A percentile compares a stretch with the other conserved stretches of the same genome.
Evolutionary conservation across 805 yeast genomes (phyloP).

Genomic region (Metschnikowia koreensis): DNA sequence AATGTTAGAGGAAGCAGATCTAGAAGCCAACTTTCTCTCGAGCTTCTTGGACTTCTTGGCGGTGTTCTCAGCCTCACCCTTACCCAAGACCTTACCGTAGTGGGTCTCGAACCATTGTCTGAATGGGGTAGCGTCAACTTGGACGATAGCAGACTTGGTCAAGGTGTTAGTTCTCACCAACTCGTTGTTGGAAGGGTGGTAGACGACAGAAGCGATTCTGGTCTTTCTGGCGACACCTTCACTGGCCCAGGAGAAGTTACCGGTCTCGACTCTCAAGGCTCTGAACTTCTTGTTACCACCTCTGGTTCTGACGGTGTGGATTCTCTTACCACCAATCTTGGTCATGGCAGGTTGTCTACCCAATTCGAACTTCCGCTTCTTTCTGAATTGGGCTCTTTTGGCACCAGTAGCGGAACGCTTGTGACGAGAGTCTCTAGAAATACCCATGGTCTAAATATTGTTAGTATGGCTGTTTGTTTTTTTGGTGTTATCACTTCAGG

Average conservation of each 20-base stretch:
- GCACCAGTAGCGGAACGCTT: constrained; percentile 99
- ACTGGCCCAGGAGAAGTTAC: constrained; percentile 99
- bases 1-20: constrained; percentile 81
- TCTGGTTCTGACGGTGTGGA: constrained; percentile 98
- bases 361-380: constrained; percentile 99
- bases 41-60: constrained; percentile 70
- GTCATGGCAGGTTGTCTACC: constrained; percentile 99
- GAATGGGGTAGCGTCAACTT: constrained; percentile 99
- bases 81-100: constrained; percentile 93
- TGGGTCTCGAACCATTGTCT: constrained; percentile 98
- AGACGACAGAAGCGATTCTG: constrained; percentile 95
- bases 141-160: constrained; percentile 98
- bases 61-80: constrained; percentile 55
- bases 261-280: constrained; percentile 98
- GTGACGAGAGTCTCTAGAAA: constrained; percentile 99
- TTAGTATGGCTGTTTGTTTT: constrained; percentile 11
- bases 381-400: constrained; percentile 99
- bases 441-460: constrained; percentile 77
- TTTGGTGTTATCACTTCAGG: too few species aligned
- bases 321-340: constrained; percentile 98
- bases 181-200: constrained; percentile 99
- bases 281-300: constrained; percentile 99
- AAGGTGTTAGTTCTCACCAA: constrained; percentile 99
- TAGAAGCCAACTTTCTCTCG: constrained; percentile 90
- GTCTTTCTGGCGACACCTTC: constrained; percentile 99